Evolutionary conservation across 805 yeast genomes (phyloP), one percentile per base, ranked within the genome.

Genomic region (Sugiyamaella chiloensis): DNA sequence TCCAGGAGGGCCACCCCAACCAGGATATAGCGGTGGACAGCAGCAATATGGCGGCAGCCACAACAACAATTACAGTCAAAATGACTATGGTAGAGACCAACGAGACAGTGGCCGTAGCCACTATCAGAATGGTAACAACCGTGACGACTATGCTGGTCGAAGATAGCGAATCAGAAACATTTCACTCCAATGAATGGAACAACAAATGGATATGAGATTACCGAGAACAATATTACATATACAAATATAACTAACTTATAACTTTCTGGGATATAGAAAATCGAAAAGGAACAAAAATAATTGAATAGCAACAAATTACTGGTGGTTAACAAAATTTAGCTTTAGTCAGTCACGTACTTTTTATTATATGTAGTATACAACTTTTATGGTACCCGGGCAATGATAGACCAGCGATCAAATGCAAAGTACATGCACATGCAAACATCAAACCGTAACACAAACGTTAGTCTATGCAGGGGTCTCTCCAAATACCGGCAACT

Each of bases 401-500:
- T n/a, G n/a, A n/a, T n/a, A n/a, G n/a, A n/a, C n/a, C n/a, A n/a
- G n/a, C n/a, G n/a, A n/a, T n/a, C n/a, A n/a, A n/a, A n/a, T n/a
- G n/a, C n/a, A n/a, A n/a, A n/a, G n/a, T n/a, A n/a, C n/a, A n/a
- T n/a, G n/a, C n/a, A n/a, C n/a, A n/a, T n/a, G n/a, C n/a, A n/a
- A n/a, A 14, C 12, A 14, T 26, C 17, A 23, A 35, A 24, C 14
- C 32, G 11, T 34, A 27, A 17, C 19, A 32, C 11, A 16, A 17
- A 41, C 7, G 26, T 34, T 31, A 34, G 11, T 37, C 31, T 24
- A 29, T n/a, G 45, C 39, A 16, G 43, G 34, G 29, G 31, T 19
- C 24, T 43, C 42, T 8, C 42, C 50, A 42, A 59, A 48, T 12
- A 51, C 52, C n/a, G 61, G 61, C 32, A 56, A 37, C 47, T 56